A percentile compares a stretch with the other conserved stretches of the same genome.
Conservation (phyloP, 2,329 filamentous ascomycete genomes). For the Fusarium compactum region DNA sequence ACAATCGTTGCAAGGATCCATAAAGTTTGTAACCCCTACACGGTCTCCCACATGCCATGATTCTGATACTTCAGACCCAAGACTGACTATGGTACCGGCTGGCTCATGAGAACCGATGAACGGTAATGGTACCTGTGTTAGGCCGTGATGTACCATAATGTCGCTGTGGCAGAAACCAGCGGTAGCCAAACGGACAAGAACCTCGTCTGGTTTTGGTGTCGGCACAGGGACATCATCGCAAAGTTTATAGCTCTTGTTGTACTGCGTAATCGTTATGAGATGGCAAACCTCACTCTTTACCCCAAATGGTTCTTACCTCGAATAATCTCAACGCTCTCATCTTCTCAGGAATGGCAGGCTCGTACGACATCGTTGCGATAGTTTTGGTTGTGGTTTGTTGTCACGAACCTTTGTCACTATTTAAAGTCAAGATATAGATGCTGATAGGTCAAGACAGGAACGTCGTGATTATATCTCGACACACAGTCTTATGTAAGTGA, state of each 20-base stretch:
- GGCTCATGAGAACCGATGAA: slow-evolving; percentile 44
- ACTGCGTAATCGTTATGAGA: slow-evolving; percentile 12
- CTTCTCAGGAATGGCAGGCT: slow-evolving; percentile 7
- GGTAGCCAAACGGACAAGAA: slow-evolving; percentile 25
- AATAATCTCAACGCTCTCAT: slow-evolving; percentile 39
- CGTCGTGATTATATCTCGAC: neutral
- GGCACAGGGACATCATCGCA: slow-evolving; percentile 22
- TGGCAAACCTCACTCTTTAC: neutral
- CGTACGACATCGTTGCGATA: neutral
- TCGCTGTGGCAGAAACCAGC: slow-evolving; percentile 40
- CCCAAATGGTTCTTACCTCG: slow-evolving; percentile 14
- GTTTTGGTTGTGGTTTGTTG: too few species aligned
- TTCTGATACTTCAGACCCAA: slow-evolving; percentile 23
- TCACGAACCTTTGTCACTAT: neutral
- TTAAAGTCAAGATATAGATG: neutral
- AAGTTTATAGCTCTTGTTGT: slow-evolving; percentile 25
- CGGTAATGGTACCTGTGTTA: slow-evolving; percentile 29
- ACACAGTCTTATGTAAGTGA: neutral
- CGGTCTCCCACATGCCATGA: slow-evolving; percentile 32
- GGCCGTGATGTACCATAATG: slow-evolving; percentile 36
- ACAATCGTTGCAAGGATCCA: slow-evolving; percentile 33
- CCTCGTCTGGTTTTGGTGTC: slow-evolving; percentile 12
- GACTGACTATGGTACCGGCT: slow-evolving; percentile 32
- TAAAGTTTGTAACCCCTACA: slow-evolving; percentile 38
- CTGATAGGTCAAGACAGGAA: neutral